Evolutionary conservation across 1,284 basidiomycete species (phyloP).

Genomic region (Ganoderma resinaceum): DNA sequence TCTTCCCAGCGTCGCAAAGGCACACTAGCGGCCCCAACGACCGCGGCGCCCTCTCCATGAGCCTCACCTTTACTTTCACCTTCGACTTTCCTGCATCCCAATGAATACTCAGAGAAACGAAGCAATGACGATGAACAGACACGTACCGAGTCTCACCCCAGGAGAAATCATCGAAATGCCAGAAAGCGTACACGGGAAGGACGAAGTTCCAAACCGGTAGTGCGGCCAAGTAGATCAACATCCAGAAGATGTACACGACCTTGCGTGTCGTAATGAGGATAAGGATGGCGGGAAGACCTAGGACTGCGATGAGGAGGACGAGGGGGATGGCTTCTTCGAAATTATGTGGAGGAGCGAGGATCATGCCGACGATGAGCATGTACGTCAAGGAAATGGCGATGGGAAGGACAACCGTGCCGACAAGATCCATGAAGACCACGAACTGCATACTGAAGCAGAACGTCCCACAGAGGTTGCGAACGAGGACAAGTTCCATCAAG

Average conservation of each 20-base stretch:
- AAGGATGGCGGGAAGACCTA: constrained; percentile 92
- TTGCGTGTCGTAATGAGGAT: constrained; percentile 96
- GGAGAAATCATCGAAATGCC: constrained; percentile 99
- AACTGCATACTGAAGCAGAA: constrained; percentile 99
- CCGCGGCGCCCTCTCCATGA: constrained; percentile 75
- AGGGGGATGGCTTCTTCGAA: constrained; percentile 97
- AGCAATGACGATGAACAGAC: not conserved
- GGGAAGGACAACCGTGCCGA: constrained; percentile 95
- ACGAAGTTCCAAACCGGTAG: constrained; percentile 97
- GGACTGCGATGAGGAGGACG: constrained; percentile 87
- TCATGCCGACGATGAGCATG: constrained; percentile 85
- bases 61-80: constrained; percentile 83
- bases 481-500: constrained; percentile 97
- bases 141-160: constrained; percentile 96
- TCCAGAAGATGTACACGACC: constrained; percentile 97
- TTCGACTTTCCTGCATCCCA: constrained; percentile 82
- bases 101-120: not conserved
- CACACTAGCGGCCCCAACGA: constrained; percentile 66
- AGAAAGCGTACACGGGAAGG: constrained; percentile 94
- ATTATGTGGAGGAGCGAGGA: constrained; percentile 79
- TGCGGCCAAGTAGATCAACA: constrained; percentile 93
- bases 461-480: constrained; percentile 94
- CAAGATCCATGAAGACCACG: constrained; percentile 97
- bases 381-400: constrained; percentile 95
- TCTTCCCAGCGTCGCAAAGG: constrained; percentile 98